Evolutionary conservation across 441 rosid genomes (phyloP).

Genomic region (Pelargonium fulgidum): DNA sequence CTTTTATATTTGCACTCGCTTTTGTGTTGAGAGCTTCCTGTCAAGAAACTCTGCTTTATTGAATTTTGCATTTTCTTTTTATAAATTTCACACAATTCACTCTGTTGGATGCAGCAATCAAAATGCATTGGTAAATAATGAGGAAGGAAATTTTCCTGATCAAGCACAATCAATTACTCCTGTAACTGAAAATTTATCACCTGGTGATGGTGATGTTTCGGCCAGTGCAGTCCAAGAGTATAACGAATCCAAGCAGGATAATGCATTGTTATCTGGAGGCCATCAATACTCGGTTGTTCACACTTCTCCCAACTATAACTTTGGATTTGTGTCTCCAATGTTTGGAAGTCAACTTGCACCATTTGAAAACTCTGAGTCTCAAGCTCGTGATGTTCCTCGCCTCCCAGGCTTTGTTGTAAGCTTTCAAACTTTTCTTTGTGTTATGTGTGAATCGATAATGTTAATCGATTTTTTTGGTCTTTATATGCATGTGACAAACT

Average conservation of each 20-base stretch:
- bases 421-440: slow-evolving; percentile 15
- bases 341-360: slow-evolving; percentile 53
- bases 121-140: slow-evolving; percentile 33
- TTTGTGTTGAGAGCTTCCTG: neutral
- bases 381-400: slow-evolving; percentile 63
- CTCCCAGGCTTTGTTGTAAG: slow-evolving; percentile 77
- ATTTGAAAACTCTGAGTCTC: slow-evolving; percentile 71
- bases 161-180: slow-evolving; percentile 42
- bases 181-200: slow-evolving; percentile 39
- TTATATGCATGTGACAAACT: neutral
- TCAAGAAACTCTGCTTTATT: slow-evolving; percentile 7
- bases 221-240: slow-evolving; percentile 40
- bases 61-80: slow-evolving; percentile 16
- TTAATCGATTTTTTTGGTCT: neutral
- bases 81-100: slow-evolving; percentile 1
- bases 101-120: slow-evolving; percentile 42
- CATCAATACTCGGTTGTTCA: slow-evolving; percentile 53
- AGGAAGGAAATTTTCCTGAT: slow-evolving; percentile 48
- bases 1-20: neutral
- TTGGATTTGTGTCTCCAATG: slow-evolving; percentile 61
- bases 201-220: slow-evolving; percentile 46
- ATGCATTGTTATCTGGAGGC: slow-evolving; percentile 39
- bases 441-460: slow-evolving; percentile 3
- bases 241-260: slow-evolving; percentile 55
- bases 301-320: slow-evolving; percentile 54